Base-by-base conservation (phyloP, 352 stramenopile species). In the Thalassiosira hispida region DNA sequence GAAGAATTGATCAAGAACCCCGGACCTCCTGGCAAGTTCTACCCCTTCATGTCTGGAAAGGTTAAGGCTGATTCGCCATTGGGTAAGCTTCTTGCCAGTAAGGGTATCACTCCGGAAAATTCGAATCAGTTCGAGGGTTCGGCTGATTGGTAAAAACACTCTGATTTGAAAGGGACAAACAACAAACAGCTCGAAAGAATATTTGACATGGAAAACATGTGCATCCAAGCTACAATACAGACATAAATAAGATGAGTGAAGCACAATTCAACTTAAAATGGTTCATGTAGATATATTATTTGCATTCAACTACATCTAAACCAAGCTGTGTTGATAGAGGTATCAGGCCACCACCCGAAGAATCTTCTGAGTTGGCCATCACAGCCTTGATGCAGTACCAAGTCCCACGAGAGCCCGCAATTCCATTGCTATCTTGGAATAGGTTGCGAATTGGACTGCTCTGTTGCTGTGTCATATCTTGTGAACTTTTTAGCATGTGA, bases 31-130 rank as follows among this genome's bases (percentile, higher is more conserved):
- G 90, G 89, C 75, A 91, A 89, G 68, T 94, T 89, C 79, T 94
- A 94, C 79, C 89, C 89, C 9, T 94, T 94, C 79, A 92, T 94
- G 86, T 85, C 62, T 63, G 90, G 90, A 70, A 94, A 93, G 83
- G 89, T 94, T 77, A 94, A 94, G 78, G 69, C 86, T 16, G 90
- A 92, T 73, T 92, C 85, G 52, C 90, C 90, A 49, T 83, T 94
- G 55, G 90, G 77, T 29, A 70, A 93, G 53, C 76, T 94, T n/a
- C 64, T 94, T n/a, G 86, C 87, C 2, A 85, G 53, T 16, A 93
- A 93, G 65, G 90, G 90, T 52, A 94, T 94, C 55, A 93, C 88
- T 52, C 88, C 87, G 18, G 88, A 87, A 46, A 94, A 94, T 73
- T 92, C 84, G 0, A 94, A 94, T 72, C 90, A 94, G 72, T 94